Conservation (phyloP, 306 rosid species). For the Prunus dulcis region DNA sequence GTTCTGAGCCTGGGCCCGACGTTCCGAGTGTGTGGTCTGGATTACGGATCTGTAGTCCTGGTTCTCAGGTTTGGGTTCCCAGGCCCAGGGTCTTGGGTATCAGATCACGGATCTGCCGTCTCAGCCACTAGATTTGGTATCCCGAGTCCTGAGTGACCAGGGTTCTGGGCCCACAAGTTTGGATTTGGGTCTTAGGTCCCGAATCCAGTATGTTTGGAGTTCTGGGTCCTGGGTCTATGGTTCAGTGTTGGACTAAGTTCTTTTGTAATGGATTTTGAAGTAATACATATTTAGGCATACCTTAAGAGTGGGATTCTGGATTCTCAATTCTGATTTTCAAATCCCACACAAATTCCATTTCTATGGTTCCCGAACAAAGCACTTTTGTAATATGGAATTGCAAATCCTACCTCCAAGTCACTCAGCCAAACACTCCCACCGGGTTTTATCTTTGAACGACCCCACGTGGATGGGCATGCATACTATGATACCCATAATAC, state of each 20-base stretch:
- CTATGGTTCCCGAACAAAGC: not conserved
- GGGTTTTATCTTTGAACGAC: slow-evolving; percentile 3
- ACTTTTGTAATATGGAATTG: not conserved
- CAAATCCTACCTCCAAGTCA: not conserved
- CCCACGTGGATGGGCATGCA: not conserved
- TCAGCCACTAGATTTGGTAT: not conserved
- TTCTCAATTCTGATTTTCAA: not conserved
- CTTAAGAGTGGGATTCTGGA: not conserved
- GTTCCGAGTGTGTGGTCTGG: not conserved
- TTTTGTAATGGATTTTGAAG: not conserved
- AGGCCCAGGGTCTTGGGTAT: not conserved
- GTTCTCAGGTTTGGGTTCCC: not conserved
- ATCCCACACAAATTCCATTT: not conserved
- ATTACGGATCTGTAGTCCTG: not conserved
- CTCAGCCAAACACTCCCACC: not conserved
- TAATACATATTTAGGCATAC: not conserved
- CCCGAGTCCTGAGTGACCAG: not conserved
- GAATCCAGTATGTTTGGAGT: too few relatives aligned
- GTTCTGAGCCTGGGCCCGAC: not conserved
- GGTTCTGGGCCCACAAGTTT: not conserved
- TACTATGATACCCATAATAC: not conserved
- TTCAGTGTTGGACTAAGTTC: not conserved
- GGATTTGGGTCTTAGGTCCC: too few relatives aligned
- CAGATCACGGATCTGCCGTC: not conserved
- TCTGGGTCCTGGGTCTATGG: not conserved